A percentile compares a stretch with the other conserved stretches of the same genome.
Conservation (phyloP, 2,329 filamentous ascomycete genomes). For the Ascochyta lentis region DNA sequence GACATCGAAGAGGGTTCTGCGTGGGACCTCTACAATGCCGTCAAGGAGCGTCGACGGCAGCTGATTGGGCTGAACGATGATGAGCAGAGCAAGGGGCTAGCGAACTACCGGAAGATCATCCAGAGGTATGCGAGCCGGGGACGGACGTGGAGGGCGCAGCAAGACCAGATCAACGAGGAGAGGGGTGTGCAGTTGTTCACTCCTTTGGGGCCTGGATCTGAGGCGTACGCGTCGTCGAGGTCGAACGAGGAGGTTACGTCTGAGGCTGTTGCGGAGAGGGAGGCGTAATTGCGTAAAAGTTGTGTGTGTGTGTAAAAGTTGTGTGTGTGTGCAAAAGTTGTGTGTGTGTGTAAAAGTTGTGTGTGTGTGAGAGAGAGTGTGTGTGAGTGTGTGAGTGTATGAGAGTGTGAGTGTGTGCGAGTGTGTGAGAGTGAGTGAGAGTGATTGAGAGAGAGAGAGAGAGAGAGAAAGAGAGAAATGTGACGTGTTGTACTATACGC, state of each 20-base stretch:
- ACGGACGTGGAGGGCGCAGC: slow-evolving; percentile 61
- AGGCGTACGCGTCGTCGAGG: slow-evolving; percentile 1
- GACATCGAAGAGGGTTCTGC: slow-evolving; percentile 53
- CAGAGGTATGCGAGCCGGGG: slow-evolving; percentile 62
- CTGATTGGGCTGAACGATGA: slow-evolving; percentile 50
- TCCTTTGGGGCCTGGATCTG: slow-evolving; percentile 41
- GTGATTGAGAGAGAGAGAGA: too few species aligned
- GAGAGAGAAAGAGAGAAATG: neutral
- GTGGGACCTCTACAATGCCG: slow-evolving; percentile 37
- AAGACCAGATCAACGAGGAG: slow-evolving; percentile 61
- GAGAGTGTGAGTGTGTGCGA: too few species aligned
- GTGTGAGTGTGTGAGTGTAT: too few species aligned
- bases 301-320: too few species aligned
- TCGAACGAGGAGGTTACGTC: neutral
- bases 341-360: too few species aligned
- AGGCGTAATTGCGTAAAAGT: neutral
- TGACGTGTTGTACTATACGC: neutral
- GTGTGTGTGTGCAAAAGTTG: too few species aligned
- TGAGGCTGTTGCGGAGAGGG: neutral
- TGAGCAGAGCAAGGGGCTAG: slow-evolving; percentile 44
- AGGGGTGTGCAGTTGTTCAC: slow-evolving; percentile 48
- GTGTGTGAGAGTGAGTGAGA: too few species aligned
- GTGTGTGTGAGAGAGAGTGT: too few species aligned
- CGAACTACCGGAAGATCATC: slow-evolving; percentile 56
- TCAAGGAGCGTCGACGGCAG: slow-evolving; percentile 63